Evolutionary conservation across 2,329 filamentous ascomycete genomes (phyloP), one percentile per base, ranked within the genome.

Genomic region (Helminthosporium solani): DNA sequence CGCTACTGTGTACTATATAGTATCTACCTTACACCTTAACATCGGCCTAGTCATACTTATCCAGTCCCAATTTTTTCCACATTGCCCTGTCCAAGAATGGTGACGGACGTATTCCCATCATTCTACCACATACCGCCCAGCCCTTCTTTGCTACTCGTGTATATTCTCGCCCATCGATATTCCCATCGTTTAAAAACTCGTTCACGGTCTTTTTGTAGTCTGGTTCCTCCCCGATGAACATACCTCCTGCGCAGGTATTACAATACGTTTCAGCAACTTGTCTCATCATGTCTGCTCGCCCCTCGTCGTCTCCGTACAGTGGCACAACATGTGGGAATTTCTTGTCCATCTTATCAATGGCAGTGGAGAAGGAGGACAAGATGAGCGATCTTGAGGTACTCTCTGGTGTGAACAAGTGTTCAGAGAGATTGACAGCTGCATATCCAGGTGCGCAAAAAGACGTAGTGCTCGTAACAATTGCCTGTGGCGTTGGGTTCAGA

Each of bases 391-490:
- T 38, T 2, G 40, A 19, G 3, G 38, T 42, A 16, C 33, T 25
- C 12, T 30, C 12, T 5, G 34, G 20, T 3, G 42, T 16, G 39
- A 52, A 47, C 27, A 51, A 42, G 36, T 30, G 49, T 34, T 47
- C 33, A 3, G 49, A 43, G 15, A 30, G 40, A 6, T 40, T 39
- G 11, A 52, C n/a, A 1, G 48, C 43, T 19, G 52, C 45, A 23
- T 50, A 51, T 4, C 51, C 51, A 2, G 52, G 46, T 21, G 49
- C 52, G 28, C 52, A 54, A 19, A 31, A 46, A n/a, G 31, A 16
- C 23, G 28, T 47, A 16, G 12, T n/a, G 3, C 25, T 20, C 1
- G n/a, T 41, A 12, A 47, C 9, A 14, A 42, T 27, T 3, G 14
- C n/a, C 27, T 20, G 23, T 2, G 40, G 37, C 1, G 21, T 11